Conservation (phyloP, 2,329 filamentous ascomycete genomes). For the Cytospora piceicola region DNA sequence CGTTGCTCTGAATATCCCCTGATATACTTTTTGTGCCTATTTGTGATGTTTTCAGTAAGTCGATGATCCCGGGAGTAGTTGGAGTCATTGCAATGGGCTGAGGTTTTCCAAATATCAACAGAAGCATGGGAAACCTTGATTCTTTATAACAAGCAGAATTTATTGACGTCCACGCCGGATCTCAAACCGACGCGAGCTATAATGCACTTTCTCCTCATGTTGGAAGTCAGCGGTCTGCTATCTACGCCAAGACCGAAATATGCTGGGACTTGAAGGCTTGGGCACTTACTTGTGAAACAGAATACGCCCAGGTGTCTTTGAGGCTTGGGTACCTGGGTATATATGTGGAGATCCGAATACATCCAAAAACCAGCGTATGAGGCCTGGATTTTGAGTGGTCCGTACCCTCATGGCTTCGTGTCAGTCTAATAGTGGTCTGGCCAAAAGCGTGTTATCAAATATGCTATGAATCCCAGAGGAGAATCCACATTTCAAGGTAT, state of each 20-base stretch:
- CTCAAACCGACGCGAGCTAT: background rate
- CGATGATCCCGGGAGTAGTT: no score
- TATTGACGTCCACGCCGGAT: background rate
- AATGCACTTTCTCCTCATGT: background rate
- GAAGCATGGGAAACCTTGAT: background rate
- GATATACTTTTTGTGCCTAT: background rate
- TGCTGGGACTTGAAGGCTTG: background rate
- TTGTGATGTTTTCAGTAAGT: background rate
- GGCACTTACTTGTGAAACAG: background rate
- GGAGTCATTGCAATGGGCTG: no score
- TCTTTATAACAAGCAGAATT: background rate
- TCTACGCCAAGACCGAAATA: background rate
- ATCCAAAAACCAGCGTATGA: conserved; percentile 5
- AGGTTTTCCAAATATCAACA: background rate
- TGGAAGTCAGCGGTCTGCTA: background rate
- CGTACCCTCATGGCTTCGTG: background rate
- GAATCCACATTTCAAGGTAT: background rate
- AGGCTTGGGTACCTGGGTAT: background rate
- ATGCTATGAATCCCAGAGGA: background rate
- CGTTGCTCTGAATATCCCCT: background rate
- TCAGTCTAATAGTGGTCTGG: background rate
- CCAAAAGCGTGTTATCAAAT: conserved; percentile 22
- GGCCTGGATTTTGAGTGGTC: conserved; percentile 7
- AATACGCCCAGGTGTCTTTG: background rate
- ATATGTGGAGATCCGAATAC: background rate